Evolutionary conservation across 2,329 filamentous ascomycete genomes (phyloP).

Genomic region (Talaromyces albobiverticillius): DNA sequence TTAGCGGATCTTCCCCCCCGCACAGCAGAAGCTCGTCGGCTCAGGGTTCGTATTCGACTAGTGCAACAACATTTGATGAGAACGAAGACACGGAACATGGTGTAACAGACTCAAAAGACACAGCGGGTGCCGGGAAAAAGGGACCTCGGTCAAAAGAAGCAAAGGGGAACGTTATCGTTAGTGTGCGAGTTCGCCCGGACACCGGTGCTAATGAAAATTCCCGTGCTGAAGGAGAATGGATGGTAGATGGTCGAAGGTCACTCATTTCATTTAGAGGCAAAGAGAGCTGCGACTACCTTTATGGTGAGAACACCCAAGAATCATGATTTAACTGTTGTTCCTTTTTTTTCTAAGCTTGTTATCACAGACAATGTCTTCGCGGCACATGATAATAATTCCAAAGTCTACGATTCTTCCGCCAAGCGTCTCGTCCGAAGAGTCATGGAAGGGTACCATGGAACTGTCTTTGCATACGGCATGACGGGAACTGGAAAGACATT

Average conservation of each 20-base stretch:
- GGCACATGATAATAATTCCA: conserved; percentile 87
- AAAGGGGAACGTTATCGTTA: conserved; percentile 95
- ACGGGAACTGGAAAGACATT: conserved; percentile 98
- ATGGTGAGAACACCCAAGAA: conserved; percentile 62
- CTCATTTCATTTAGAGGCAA: conserved; percentile 80
- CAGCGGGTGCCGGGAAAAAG: conserved; percentile 30
- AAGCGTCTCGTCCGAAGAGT: conserved; percentile 92
- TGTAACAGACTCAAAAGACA: conserved; percentile 52
- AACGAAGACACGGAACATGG: conserved; percentile 54
- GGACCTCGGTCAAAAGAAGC: conserved; percentile 57
- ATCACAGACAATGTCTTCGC: conserved; percentile 88
- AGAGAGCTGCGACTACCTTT: conserved; percentile 88
- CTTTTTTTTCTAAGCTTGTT: conserved; percentile 14
- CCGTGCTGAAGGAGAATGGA: conserved; percentile 78
- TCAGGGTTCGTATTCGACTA: conserved; percentile 88
- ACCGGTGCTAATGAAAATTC: conserved; percentile 58
- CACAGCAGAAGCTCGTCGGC: conserved; percentile 90
- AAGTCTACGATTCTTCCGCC: conserved; percentile 90
- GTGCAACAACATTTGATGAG: conserved; percentile 84
- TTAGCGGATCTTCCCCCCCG: conserved; percentile 75
- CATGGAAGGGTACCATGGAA: conserved; percentile 99
- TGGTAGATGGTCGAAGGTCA: conserved; percentile 80
- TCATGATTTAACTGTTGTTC: conserved; percentile 21
- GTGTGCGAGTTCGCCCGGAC: conserved; percentile 88
- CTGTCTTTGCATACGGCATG: conserved; percentile 98